These are phyloP conservation scores for Allantophomopsis cytisporea DNA, from an alignment of 2,329 filamentous ascomycete species.

Conservation along the genomic window DNA sequence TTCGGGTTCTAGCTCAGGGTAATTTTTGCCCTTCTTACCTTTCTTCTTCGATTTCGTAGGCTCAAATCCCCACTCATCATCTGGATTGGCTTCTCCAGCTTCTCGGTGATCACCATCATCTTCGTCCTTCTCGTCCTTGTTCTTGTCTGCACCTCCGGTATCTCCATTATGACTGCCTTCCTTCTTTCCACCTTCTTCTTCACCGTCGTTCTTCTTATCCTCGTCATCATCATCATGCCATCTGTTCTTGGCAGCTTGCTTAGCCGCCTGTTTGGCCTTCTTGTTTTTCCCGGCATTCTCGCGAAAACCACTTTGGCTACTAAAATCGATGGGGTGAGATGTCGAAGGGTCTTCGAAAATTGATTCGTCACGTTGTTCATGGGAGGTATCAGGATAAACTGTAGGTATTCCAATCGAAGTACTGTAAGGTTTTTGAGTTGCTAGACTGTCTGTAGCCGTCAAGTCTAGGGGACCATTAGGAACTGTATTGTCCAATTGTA, in stretches of 20 bases:
- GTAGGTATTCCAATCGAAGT: no score
- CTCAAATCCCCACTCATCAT: slow-evolving; percentile 38
- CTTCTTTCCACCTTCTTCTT: slow-evolving; percentile 19
- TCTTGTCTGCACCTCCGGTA: slow-evolving; percentile 16
- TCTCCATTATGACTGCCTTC: slow-evolving; percentile 19
- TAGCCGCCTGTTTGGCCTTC: slow-evolving; percentile 34
- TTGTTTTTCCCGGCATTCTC: slow-evolving; percentile 35
- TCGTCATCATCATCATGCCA: slow-evolving; percentile 32
- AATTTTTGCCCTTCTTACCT: slow-evolving; percentile 30
- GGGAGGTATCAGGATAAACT: no score
- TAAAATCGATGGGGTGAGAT: slow-evolving; percentile 30
- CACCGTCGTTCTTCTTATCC: slow-evolving; percentile 26
- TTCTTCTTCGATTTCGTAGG: slow-evolving; percentile 38
- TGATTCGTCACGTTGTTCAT: no score
- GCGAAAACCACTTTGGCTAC: slow-evolving; percentile 35
- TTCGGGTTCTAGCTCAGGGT: slow-evolving; percentile 18
- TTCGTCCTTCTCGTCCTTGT: slow-evolving; percentile 21
- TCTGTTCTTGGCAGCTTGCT: slow-evolving; percentile 23
- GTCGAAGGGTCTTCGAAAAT: no score
- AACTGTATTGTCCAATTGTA: no score
- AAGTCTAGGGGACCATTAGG: no score
- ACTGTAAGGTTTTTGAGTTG: no score
- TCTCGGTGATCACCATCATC: slow-evolving; percentile 22
- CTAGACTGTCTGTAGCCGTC: no score
- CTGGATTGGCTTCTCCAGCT: slow-evolving; percentile 24